Evolutionary conservation across 2,329 filamentous ascomycete genomes (phyloP).

Genomic region (Trichoderma breve): DNA sequence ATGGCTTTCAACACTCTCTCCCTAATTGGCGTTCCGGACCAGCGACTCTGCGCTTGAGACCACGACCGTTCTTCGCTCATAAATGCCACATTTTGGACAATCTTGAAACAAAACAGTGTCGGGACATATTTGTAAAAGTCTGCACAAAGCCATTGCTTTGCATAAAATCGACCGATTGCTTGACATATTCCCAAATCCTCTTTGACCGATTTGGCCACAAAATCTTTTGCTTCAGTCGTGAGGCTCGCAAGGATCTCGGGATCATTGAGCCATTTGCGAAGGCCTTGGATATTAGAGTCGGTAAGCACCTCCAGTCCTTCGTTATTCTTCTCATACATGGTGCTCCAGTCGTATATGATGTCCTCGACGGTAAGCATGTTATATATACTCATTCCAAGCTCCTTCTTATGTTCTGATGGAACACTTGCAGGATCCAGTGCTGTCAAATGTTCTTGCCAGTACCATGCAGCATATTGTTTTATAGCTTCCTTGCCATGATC

Average conservation of each 20-base stretch:
- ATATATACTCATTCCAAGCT: slow-evolving; percentile 35
- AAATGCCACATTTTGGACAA: slow-evolving; percentile 42
- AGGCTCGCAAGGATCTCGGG: slow-evolving; percentile 33
- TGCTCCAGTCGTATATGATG: slow-evolving; percentile 41
- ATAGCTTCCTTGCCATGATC: slow-evolving; percentile 32
- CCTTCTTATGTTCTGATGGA: slow-evolving; percentile 31
- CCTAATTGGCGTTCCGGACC: slow-evolving; percentile 36
- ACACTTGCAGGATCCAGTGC: slow-evolving; percentile 33
- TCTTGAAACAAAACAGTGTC: slow-evolving; percentile 43
- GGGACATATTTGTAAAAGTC: slow-evolving; percentile 39
- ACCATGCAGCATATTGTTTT: slow-evolving; percentile 44
- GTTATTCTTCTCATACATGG: slow-evolving; percentile 40
- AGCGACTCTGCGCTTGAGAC: slow-evolving; percentile 37
- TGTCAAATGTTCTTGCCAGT: slow-evolving; percentile 44
- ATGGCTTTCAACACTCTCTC: slow-evolving; percentile 37
- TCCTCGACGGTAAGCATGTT: slow-evolving; percentile 39
- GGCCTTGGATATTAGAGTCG: slow-evolving; percentile 38
- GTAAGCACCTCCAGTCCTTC: slow-evolving; percentile 44
- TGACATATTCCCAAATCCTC: slow-evolving; percentile 35
- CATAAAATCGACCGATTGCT: slow-evolving; percentile 40
- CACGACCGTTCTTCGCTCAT: slow-evolving; percentile 40
- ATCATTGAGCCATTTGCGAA: slow-evolving; percentile 39
- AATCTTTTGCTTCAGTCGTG: slow-evolving; percentile 30
- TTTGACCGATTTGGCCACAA: slow-evolving; percentile 30
- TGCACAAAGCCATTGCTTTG: slow-evolving; percentile 38